These are phyloP conservation scores for Margaritispora aquatica DNA, from an alignment of 495 filamentous ascomycete genomes.

Conservation along the genomic window DNA sequence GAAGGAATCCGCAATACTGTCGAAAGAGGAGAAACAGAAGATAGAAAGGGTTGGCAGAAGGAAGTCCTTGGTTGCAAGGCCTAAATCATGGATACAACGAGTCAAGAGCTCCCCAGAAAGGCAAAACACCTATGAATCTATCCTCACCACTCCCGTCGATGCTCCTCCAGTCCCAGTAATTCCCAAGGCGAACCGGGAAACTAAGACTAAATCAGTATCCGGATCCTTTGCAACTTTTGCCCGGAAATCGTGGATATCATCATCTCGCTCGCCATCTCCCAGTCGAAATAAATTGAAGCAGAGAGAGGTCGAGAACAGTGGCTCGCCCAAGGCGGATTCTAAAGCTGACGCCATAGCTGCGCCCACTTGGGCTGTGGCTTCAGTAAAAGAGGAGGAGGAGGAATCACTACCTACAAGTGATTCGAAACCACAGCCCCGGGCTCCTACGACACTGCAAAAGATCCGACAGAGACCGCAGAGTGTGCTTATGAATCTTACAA, in stretches of 20 bases:
- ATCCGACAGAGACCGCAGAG: constrained; percentile 22
- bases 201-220: constrained; percentile 30
- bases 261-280: constrained; percentile 58
- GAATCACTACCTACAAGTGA: not conserved
- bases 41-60: constrained; percentile 20
- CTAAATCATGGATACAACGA: constrained; percentile 27
- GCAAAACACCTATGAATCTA: constrained; percentile 2
- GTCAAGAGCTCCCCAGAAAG: constrained; percentile 24
- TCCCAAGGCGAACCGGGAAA: constrained; percentile 20
- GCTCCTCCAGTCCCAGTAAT: constrained; percentile 19
- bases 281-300: constrained; percentile 14
- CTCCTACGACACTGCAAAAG: constrained; percentile 12
- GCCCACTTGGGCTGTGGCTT: constrained; percentile 1
- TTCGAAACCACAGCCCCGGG: not conserved
- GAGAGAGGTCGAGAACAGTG: constrained; percentile 10
- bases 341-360: constrained; percentile 7
- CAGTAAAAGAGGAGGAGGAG: not conserved
- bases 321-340: constrained; percentile 1
- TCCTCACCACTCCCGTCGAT: constrained; percentile 12
- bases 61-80: constrained; percentile 25
- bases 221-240: constrained; percentile 62
- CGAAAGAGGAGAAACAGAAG: constrained; percentile 20
- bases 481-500: constrained; percentile 22
- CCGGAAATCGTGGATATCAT: constrained; percentile 59
- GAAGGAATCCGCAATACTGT: constrained; percentile 5